Evolutionary conservation across 2,329 filamentous ascomycete species (phyloP).

Genomic region (Monosporascus sp.): DNA sequence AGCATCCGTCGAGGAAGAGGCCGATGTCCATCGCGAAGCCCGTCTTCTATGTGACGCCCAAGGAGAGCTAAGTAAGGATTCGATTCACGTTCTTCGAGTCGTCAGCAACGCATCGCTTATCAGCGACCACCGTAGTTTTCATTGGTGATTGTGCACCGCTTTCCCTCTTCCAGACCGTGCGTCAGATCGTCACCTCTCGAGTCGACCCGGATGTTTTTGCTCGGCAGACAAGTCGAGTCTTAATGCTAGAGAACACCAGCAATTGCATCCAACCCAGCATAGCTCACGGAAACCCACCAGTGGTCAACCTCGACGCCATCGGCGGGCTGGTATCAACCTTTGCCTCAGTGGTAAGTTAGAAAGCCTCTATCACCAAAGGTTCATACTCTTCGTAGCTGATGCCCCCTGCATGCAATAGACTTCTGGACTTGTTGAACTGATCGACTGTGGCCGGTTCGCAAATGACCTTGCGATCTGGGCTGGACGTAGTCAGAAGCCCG

Average conservation of each 20-base stretch:
- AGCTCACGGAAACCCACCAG: conserved; percentile 13
- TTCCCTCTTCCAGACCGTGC: conserved; percentile 51
- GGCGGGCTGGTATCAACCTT: conserved; percentile 16
- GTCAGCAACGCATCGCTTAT: not conserved
- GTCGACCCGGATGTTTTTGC: conserved; percentile 47
- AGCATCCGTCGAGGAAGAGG: conserved; percentile 41
- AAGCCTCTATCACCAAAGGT: not conserved
- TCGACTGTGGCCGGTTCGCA: conserved; percentile 34
- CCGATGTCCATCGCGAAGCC: conserved; percentile 49
- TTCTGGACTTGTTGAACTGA: conserved; percentile 43
- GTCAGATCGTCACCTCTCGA: conserved; percentile 44
- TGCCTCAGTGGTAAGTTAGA: conserved; percentile 19
- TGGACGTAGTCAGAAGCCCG: conserved; percentile 24
- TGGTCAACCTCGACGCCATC: conserved; percentile 10
- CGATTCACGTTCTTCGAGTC: no score
- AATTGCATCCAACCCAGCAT: conserved; percentile 17
- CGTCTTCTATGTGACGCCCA: conserved; percentile 46
- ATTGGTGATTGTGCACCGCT: conserved; percentile 52
- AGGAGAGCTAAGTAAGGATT: conserved; percentile 38
- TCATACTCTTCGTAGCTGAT: no score
- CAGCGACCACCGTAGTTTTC: conserved; percentile 30
- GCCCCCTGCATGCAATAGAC: conserved; percentile 22
- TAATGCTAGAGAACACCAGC: conserved; percentile 42
- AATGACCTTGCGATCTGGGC: conserved; percentile 40
- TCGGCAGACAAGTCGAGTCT: conserved; percentile 44